These are phyloP conservation scores for Neofusicoccum cordaticola DNA, from an alignment of 2,329 filamentous ascomycete genomes.

Conservation along the genomic window DNA sequence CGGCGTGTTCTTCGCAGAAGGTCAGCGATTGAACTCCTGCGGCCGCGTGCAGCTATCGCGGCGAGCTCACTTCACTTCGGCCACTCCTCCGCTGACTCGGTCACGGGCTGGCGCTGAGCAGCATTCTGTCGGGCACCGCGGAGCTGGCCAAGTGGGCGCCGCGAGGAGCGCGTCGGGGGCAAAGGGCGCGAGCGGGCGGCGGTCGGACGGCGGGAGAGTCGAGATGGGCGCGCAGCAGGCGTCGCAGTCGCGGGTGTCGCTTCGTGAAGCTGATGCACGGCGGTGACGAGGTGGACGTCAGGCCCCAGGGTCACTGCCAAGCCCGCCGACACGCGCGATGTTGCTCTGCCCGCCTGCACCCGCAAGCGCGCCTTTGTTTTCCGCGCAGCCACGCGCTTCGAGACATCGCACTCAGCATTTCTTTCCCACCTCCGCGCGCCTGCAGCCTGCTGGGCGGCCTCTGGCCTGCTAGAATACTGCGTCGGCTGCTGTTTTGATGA, in stretches of 20 bases:
- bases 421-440: not conserved
- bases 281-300: constrained; percentile 10
- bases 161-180: constrained; percentile 3
- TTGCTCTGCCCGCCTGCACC: not conserved
- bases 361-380: not conserved
- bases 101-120: constrained; percentile 16
- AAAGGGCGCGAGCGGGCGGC: not conserved
- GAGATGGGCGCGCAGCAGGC: constrained; percentile 3
- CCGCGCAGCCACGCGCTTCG: not conserved
- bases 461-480: not conserved
- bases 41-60: not conserved
- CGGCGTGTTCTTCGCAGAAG: not conserved
- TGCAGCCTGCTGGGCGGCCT: not conserved
- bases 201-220: not conserved
- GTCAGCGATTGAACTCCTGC: not conserved
- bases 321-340: not conserved
- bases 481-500: not conserved
- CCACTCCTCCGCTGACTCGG: constrained; percentile 18
- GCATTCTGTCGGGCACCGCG: constrained; percentile 16
- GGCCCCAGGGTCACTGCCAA: constrained; percentile 9
- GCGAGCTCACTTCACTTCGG: constrained; percentile 14
- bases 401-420: not conserved
- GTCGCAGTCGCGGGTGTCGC: not conserved
- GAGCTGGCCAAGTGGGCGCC: constrained; percentile 6
- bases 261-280: constrained; percentile 16